These are phyloP conservation scores for Alloascoidea africana DNA, from an alignment of 805 yeast species.

Conservation along the genomic window DNA sequence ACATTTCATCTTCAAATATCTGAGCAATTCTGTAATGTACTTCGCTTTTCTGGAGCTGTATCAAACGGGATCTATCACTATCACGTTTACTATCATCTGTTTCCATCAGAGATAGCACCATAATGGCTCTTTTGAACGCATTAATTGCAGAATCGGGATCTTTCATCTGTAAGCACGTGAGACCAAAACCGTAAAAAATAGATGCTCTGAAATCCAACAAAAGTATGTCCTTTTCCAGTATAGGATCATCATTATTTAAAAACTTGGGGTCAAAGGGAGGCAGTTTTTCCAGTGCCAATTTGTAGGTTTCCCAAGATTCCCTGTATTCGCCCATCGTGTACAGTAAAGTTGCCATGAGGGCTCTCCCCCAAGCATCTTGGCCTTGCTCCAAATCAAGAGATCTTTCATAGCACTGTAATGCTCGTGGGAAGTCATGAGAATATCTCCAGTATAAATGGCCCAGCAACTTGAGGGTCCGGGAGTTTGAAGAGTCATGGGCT, in stretches of 20 bases:
- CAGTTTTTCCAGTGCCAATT: neutral
- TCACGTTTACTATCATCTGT: too few relatives aligned
- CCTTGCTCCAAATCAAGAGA: neutral
- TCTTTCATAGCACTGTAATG: neutral
- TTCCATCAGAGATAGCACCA: too few relatives aligned
- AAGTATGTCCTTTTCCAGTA: neutral
- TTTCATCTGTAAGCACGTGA: neutral
- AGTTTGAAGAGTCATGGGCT: neutral
- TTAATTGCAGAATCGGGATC: neutral
- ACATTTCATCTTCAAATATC: neutral
- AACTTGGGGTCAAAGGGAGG: neutral
- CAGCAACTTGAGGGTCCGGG: neutral
- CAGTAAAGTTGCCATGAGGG: neutral
- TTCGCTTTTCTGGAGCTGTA: neutral
- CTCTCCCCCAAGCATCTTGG: neutral
- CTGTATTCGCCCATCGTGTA: neutral
- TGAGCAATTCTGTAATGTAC: neutral
- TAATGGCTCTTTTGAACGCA: neutral
- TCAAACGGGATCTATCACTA: neutral
- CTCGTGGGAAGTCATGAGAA: neutral
- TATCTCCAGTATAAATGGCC: neutral
- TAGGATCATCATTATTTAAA: neutral
- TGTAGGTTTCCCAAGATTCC: slow-evolving; percentile 1
- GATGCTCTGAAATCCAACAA: neutral
- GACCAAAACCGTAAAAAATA: neutral